These are phyloP conservation scores for Yarrowia sp. DNA, from an alignment of 805 yeast species.

Conservation along the genomic window DNA sequence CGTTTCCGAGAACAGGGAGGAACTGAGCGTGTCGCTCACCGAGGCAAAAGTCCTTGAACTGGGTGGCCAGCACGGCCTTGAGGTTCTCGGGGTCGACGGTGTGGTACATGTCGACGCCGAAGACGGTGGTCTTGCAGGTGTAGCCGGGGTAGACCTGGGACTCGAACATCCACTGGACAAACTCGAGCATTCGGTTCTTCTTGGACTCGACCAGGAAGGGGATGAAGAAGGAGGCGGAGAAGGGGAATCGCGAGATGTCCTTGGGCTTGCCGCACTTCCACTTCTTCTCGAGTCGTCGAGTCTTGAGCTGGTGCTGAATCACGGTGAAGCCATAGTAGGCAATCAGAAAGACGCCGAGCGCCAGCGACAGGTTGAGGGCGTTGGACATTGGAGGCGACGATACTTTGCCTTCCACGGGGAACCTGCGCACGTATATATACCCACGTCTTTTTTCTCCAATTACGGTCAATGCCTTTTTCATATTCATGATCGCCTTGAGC, in stretches of 20 bases:
- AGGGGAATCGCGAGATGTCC: constrained; percentile 22
- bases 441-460: background rate
- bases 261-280: constrained; percentile 25
- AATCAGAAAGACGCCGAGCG: constrained; percentile 15
- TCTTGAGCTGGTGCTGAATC: background rate
- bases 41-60: constrained; percentile 37
- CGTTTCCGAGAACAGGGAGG: constrained; percentile 39
- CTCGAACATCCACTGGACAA: constrained; percentile 20
- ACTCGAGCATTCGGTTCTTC: constrained; percentile 21
- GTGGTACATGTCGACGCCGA: constrained; percentile 29
- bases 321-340: constrained; percentile 10
- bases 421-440: constrained; percentile 16
- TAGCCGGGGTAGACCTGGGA: constrained; percentile 14
- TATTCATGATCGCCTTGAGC: constrained; percentile 9
- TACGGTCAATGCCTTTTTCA: constrained; percentile 25
- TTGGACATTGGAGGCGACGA: constrained; percentile 6
- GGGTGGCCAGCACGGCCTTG: constrained; percentile 38
- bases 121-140: constrained; percentile 23
- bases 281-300: constrained; percentile 4
- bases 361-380: constrained; percentile 21
- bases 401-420: too few species aligned
- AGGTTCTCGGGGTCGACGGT: constrained; percentile 40
- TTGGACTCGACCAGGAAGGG: constrained; percentile 26
- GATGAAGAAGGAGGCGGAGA: constrained; percentile 19
- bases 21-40: constrained; percentile 36